These are phyloP conservation scores for Exserohilum rostratum DNA, from an alignment of 2,329 filamentous ascomycete species.

Conservation along the genomic window DNA sequence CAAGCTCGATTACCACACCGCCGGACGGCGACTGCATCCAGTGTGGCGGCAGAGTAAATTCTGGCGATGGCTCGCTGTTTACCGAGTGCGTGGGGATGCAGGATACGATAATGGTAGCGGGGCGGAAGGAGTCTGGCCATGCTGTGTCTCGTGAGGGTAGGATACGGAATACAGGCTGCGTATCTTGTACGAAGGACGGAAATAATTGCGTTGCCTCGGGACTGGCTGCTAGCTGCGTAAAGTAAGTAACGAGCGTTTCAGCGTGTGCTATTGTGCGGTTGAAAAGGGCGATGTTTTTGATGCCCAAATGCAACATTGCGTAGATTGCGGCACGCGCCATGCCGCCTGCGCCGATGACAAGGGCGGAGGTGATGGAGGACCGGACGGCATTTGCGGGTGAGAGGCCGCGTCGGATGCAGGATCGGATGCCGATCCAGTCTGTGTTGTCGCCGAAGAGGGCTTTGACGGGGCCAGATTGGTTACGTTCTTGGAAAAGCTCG, in stretches of 20 bases:
- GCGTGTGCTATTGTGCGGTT: constrained; percentile 73
- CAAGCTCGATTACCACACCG: constrained; percentile 75
- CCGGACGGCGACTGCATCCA: constrained; percentile 77
- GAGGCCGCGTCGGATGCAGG: constrained; percentile 72
- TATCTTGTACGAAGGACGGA: constrained; percentile 32
- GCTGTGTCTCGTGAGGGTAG: constrained; percentile 62
- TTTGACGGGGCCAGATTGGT: constrained; percentile 68
- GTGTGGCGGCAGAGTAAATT: constrained; percentile 70
- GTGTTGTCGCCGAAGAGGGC: constrained; percentile 80
- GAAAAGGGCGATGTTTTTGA: constrained; percentile 74
- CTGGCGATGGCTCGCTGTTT: constrained; percentile 65
- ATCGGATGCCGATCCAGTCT: constrained; percentile 79
- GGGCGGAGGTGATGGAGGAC: constrained; percentile 54
- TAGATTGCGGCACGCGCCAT: constrained; percentile 81
- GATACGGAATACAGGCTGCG: constrained; percentile 60
- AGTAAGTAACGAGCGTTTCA: constrained; percentile 70
- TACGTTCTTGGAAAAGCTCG: constrained; percentile 61
- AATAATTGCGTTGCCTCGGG: constrained; percentile 26
- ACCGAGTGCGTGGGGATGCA: constrained; percentile 75
- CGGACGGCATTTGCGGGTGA: constrained; percentile 71
- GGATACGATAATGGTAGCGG: constrained; percentile 75
- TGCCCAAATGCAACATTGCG: constrained; percentile 78
- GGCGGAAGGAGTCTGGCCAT: constrained; percentile 68
- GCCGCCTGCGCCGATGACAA: constrained; percentile 66
- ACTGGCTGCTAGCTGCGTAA: constrained; percentile 57